Evolutionary conservation across 2,329 filamentous ascomycete species (phyloP).

Genomic region (Gaeumannomyces tritici): DNA sequence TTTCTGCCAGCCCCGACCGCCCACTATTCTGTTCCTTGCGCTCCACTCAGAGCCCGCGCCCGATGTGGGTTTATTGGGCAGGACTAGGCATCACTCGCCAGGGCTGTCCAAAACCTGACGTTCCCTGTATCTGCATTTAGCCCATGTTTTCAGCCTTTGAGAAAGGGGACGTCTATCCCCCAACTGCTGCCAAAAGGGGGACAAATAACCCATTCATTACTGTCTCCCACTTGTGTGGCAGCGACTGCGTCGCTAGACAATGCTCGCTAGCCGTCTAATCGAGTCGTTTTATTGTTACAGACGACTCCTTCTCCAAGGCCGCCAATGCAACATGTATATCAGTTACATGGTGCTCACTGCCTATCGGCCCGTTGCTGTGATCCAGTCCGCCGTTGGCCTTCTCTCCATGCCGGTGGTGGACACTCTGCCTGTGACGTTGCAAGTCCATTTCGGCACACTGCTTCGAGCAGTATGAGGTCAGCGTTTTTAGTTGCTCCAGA

Average conservation of each 20-base stretch:
- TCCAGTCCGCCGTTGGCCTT: neutral
- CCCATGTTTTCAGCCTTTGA: too few species aligned
- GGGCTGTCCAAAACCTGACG: too few species aligned
- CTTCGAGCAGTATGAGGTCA: constrained; percentile 20
- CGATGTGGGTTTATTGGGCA: too few species aligned
- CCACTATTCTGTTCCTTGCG: neutral
- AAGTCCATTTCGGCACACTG: constrained; percentile 21
- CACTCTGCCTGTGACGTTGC: constrained; percentile 19
- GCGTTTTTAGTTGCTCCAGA: constrained; percentile 15
- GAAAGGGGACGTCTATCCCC: neutral
- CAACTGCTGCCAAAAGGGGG: neutral
- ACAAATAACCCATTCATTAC: neutral
- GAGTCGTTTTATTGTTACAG: neutral
- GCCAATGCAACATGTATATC: neutral
- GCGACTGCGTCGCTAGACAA: neutral
- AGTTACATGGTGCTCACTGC: neutral
- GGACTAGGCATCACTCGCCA: too few species aligned
- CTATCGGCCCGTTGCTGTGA: neutral
- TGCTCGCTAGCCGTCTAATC: neutral
- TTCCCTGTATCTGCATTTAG: too few species aligned
- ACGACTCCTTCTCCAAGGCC: neutral
- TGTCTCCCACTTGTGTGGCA: too few species aligned
- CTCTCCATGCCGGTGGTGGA: constrained; percentile 15
- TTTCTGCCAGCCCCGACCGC: neutral
- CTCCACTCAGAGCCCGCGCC: neutral